A percentile compares a stretch with the other conserved stretches of the same genome.
phyloP scores from a whole-genome alignment of 2,329 filamentous ascomycete species.

The Stagonosporopsis vannaccii region DNA sequence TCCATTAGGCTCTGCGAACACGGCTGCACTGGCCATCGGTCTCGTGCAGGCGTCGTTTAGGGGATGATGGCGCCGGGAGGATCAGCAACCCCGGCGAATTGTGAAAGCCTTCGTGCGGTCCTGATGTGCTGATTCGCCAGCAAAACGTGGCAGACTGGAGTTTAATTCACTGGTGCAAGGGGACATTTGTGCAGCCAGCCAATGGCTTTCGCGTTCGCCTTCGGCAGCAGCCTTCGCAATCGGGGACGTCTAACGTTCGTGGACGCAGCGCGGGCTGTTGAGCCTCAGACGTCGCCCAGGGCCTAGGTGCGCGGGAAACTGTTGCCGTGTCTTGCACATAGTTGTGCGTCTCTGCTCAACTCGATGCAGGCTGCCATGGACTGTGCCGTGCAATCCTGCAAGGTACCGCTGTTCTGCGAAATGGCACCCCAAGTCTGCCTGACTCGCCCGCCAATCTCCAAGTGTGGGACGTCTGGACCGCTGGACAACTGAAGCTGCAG shows the following conservation, averaged over 20 bases:
- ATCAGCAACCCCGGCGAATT: slow-evolving; percentile 17
- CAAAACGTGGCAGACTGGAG: slow-evolving; percentile 3
- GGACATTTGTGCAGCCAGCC: slow-evolving; percentile 3
- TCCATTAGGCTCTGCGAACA: slow-evolving; percentile 16
- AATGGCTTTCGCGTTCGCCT: not conserved
- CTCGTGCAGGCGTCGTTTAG: slow-evolving; percentile 11
- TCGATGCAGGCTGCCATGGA: not conserved
- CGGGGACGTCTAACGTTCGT: slow-evolving; percentile 11
- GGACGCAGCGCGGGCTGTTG: slow-evolving; percentile 3
- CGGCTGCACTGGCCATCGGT: slow-evolving; percentile 16
- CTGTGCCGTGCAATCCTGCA: slow-evolving; percentile 1
- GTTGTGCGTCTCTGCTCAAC: slow-evolving; percentile 5
- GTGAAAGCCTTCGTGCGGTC: not conserved
- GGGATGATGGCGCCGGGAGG: slow-evolving; percentile 19
- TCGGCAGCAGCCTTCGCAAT: not conserved
- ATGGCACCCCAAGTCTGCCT: not conserved
- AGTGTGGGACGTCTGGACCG: slow-evolving; percentile 4
- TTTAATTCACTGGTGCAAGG: slow-evolving; percentile 15
- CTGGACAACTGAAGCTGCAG: slow-evolving; percentile 5
- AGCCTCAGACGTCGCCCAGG: slow-evolving; percentile 4
- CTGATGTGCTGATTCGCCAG: slow-evolving; percentile 13
- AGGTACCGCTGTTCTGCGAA: slow-evolving; percentile 3
- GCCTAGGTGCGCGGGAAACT: not conserved
- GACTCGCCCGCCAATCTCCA: slow-evolving; percentile 12
- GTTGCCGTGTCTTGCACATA: slow-evolving; percentile 2